phyloP scores from a whole-genome alignment of 768 basidiomycete species.

The Russula brevipes region DNA sequence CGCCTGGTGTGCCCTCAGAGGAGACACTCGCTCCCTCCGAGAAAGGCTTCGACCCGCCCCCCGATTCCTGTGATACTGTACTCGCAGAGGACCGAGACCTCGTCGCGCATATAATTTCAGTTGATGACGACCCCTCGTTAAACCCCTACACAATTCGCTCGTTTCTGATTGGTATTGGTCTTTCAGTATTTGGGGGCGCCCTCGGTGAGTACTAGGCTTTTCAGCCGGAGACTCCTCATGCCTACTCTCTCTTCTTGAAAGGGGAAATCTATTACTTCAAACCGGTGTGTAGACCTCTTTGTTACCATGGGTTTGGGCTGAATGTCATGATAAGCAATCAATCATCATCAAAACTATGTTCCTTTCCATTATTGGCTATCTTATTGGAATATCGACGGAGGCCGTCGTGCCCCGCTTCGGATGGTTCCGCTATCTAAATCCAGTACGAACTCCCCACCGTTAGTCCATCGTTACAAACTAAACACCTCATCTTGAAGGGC shows the following conservation, averaged over 20 bases:
- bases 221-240: too few relatives aligned
- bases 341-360: conserved; percentile 50
- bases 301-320: neutral
- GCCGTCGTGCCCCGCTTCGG: conserved; percentile 43
- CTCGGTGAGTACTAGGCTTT: conserved; percentile 35
- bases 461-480: neutral
- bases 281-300: conserved; percentile 35
- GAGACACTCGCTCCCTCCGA: conserved; percentile 33
- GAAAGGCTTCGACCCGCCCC: conserved; percentile 35
- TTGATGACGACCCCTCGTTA: conserved; percentile 42
- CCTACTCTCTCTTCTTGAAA: conserved; percentile 22
- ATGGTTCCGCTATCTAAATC: conserved; percentile 47
- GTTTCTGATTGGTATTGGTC: conserved; percentile 43
- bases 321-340: conserved; percentile 40
- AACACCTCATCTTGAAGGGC: conserved; percentile 33
- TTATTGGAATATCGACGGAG: conserved; percentile 46
- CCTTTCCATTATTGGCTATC: conserved; percentile 46
- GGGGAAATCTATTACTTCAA: conserved; percentile 61
- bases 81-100: conserved; percentile 45
- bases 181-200: conserved; percentile 46
- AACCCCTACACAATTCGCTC: conserved; percentile 46
- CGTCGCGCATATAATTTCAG: conserved; percentile 42
- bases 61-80: conserved; percentile 32
- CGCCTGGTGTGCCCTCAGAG: conserved; percentile 14
- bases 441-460: conserved; percentile 33